These are phyloP conservation scores for Acorus calamus DNA, from an alignment of 106 monocot genomes.

Conservation along the genomic window DNA sequence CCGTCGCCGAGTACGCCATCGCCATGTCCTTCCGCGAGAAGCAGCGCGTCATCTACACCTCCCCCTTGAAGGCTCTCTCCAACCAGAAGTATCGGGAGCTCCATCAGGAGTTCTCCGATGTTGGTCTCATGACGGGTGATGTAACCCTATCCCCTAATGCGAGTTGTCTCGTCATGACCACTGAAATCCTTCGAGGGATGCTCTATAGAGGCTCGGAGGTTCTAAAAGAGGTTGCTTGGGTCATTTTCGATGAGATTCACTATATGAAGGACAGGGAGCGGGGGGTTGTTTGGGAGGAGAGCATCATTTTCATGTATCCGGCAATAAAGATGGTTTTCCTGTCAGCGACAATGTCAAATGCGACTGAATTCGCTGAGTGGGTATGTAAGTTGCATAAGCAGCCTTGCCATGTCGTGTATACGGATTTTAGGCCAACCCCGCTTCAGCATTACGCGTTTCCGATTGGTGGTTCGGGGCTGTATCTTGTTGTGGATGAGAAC, in stretches of 20 bases:
- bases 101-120: constrained; percentile 88
- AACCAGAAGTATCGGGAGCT: constrained; percentile 98
- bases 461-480: constrained; percentile 75
- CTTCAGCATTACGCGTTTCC: constrained; percentile 96
- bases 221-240: constrained; percentile 97
- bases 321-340: constrained; percentile 97
- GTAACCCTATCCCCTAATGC: constrained; percentile 90
- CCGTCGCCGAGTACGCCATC: constrained; percentile 91
- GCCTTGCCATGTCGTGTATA: constrained; percentile 98
- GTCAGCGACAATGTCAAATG: constrained; percentile 98
- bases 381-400: constrained; percentile 92
- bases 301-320: constrained; percentile 87
- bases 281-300: constrained; percentile 99
- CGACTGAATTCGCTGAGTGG: constrained; percentile 98
- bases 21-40: constrained; percentile 95
- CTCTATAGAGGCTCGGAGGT: constrained; percentile 93
- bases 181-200: constrained; percentile 96
- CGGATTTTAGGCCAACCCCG: constrained; percentile 95
- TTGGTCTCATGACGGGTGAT: constrained; percentile 94
- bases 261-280: constrained; percentile 99
- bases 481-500: constrained; percentile 96
- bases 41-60: constrained; percentile 94
- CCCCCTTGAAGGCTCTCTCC: constrained; percentile 88
- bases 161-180: constrained; percentile 94
- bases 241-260: constrained; percentile 97